Conservation (phyloP, 2,329 filamentous ascomycete genomes). For the Alternaria brassicae region DNA sequence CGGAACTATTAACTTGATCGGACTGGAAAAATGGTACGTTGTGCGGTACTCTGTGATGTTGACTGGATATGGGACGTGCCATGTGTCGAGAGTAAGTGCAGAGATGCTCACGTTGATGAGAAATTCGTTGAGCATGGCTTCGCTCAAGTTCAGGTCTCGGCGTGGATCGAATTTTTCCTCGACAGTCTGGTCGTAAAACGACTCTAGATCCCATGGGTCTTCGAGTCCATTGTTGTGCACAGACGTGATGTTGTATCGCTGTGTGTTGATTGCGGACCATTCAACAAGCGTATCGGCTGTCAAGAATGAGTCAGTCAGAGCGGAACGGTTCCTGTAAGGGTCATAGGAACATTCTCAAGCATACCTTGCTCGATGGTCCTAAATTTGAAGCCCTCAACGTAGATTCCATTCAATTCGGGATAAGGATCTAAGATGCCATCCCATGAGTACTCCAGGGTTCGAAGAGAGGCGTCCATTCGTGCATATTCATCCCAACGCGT, state of each 20-base stretch:
- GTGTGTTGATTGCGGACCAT: neutral
- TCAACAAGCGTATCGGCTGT: neutral
- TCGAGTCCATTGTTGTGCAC: neutral
- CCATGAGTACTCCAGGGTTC: neutral
- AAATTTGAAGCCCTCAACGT: no score
- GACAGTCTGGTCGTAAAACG: neutral
- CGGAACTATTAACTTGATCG: slow-evolving; percentile 11
- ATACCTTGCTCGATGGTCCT: no score
- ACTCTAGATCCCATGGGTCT: neutral
- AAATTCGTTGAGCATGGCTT: slow-evolving; percentile 10
- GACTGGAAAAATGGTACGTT: slow-evolving; percentile 12
- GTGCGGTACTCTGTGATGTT: slow-evolving; percentile 9
- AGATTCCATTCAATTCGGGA: neutral
- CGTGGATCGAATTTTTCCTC: neutral
- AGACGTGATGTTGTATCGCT: neutral
- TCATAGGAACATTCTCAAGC: neutral
- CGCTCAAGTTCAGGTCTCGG: slow-evolving; percentile 5
- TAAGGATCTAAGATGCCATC: neutral
- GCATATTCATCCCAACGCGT: neutral
- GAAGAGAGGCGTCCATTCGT: neutral
- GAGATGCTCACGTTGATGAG: slow-evolving; percentile 21
- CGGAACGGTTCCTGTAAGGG: neutral
- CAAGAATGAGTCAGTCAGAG: neutral
- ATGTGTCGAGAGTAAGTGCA: slow-evolving; percentile 8
- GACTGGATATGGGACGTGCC: neutral